phyloP scores from a whole-genome alignment of 176 grass and related monocot species.

The Triticum urartu region DNA sequence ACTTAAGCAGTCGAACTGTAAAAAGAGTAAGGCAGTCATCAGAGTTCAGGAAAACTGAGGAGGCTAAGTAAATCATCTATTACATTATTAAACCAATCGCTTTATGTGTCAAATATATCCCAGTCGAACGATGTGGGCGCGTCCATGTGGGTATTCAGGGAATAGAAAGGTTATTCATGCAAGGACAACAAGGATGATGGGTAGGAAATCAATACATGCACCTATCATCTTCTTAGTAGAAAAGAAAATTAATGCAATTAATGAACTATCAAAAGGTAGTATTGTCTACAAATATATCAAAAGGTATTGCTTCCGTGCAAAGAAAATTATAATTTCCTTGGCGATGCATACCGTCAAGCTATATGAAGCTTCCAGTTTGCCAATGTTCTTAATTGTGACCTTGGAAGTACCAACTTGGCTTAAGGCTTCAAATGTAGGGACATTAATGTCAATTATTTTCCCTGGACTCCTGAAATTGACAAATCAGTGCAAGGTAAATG shows the following conservation, averaged over 20 bases:
- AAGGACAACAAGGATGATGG: background rate
- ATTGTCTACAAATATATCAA: background rate
- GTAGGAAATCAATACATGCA: background rate
- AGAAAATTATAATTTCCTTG: constrained; percentile 8
- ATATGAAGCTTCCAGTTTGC: constrained; percentile 86
- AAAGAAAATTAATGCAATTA: background rate
- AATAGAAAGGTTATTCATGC: background rate
- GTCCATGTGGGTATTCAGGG: background rate
- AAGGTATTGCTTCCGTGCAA: background rate
- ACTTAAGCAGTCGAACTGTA: constrained; percentile 73
- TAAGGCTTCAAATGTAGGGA: constrained; percentile 79
- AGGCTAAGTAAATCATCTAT: background rate
- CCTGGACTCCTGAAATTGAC: constrained; percentile 76
- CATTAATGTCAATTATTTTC: constrained; percentile 56
- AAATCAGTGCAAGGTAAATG: constrained; percentile 2
- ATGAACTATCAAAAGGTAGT: background rate
- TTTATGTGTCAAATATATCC: background rate
- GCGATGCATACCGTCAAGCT: constrained; percentile 69
- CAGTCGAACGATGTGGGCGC: background rate
- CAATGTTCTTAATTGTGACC: constrained; percentile 69
- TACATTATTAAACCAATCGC: background rate
- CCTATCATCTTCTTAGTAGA: background rate
- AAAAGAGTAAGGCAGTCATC: constrained; percentile 24
- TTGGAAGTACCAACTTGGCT: constrained; percentile 73
- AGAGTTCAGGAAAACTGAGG: constrained; percentile 21